A percentile compares a stretch with the other conserved stretches of the same genome.
Conservation (phyloP, 2,329 filamentous ascomycete genomes). For the Moelleriella libera region DNA sequence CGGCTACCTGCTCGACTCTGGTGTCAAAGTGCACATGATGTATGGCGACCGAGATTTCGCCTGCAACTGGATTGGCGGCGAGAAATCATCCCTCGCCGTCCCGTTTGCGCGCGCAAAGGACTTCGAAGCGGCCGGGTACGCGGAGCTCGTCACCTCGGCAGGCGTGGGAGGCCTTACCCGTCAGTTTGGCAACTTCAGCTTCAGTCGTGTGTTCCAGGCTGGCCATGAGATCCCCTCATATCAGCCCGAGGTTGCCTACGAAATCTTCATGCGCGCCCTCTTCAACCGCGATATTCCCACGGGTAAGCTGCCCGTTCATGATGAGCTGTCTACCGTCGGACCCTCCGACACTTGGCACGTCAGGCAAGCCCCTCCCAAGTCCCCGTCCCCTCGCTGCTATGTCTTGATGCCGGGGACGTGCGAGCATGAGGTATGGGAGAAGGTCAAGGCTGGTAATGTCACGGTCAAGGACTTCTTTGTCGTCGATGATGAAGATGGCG, state of each 20-base stretch:
- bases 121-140: conserved; percentile 53
- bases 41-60: conserved; percentile 51
- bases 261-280: conserved; percentile 45
- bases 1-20: conserved; percentile 43
- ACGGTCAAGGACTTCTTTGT: conserved; percentile 27
- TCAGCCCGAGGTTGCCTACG: conserved; percentile 41
- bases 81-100: conserved; percentile 52
- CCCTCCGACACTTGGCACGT: conserved; percentile 46
- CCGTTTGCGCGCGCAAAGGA: conserved; percentile 28
- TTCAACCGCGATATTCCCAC: conserved; percentile 38
- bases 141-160: conserved; percentile 49
- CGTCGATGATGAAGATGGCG: conserved; percentile 5
- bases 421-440: conserved; percentile 33
- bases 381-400: conserved; percentile 42
- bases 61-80: conserved; percentile 55
- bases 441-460: conserved; percentile 35
- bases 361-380: conserved; percentile 31
- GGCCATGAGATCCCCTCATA: conserved; percentile 49
- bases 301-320: conserved; percentile 34
- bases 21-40: conserved; percentile 56
- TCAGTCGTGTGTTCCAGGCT: conserved; percentile 50
- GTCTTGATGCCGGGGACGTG: conserved; percentile 42
- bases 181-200: conserved; percentile 60
- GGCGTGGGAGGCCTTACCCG: conserved; percentile 54
- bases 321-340: conserved; percentile 33